Conservation (phyloP, 2,329 filamentous ascomycete genomes). For the Colletotrichum paranaense region DNA sequence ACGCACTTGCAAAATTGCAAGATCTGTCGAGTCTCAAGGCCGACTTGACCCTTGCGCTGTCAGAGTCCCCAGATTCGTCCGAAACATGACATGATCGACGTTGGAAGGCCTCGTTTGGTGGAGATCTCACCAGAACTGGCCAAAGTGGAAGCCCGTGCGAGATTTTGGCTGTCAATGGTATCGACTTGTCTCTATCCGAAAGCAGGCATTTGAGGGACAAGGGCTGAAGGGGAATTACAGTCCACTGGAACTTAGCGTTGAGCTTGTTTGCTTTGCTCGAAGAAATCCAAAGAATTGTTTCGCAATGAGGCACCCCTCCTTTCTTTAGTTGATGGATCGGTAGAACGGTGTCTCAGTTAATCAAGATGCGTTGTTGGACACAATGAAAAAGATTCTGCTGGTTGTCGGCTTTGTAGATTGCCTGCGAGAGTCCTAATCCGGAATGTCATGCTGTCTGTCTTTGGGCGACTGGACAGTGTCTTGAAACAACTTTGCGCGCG, state of each 20-base stretch:
- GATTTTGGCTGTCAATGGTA: neutral
- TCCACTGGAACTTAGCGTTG: conserved; percentile 20
- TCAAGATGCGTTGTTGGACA: neutral
- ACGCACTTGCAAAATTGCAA: neutral
- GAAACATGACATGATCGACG: conserved; percentile 12
- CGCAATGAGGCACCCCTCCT: neutral
- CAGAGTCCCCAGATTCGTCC: conserved; percentile 10
- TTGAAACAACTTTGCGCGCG: conserved; percentile 29
- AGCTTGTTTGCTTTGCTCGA: conserved; percentile 29
- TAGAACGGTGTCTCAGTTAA: conserved; percentile 15
- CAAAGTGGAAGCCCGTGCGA: neutral
- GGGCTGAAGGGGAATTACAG: neutral
- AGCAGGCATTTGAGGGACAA: neutral
- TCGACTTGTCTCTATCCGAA: neutral
- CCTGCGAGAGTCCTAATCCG: neutral
- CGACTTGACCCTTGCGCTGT: neutral
- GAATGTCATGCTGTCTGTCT: conserved; percentile 5
- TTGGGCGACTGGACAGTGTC: conserved; percentile 22
- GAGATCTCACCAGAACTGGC: neutral
- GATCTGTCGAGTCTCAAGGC: neutral
- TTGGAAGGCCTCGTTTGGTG: neutral
- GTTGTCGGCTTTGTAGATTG: neutral
- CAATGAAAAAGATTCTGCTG: neutral
- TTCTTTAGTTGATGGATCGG: neutral
- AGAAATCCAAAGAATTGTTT: neutral